Evolutionary conservation across 768 basidiomycete genomes (phyloP), one percentile per base, ranked within the genome.

Genomic region (Tubosaeta brunneosetosa): DNA sequence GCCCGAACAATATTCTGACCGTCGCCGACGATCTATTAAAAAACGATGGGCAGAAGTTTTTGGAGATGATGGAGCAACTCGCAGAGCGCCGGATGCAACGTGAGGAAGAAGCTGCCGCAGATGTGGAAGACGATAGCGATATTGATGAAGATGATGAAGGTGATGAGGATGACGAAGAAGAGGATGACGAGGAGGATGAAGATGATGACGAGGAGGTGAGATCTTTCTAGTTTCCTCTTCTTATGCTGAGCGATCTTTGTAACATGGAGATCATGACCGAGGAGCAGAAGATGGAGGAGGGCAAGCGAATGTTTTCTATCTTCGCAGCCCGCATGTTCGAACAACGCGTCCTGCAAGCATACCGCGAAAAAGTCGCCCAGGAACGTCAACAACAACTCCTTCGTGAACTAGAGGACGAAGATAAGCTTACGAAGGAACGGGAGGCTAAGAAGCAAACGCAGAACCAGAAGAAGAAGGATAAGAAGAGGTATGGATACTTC

Each of bases 61-160:
- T 99, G 62, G 97, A 99, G 76, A 99, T 99, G 97, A 99, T 99
- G 97, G 97, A 98, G 69, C 93, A 95, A 71, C 81, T 99, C 17
- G 94, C 95, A 0, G 93, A 97, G 65, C 82, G 92, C 46, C 82
- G 95, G 42, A 91, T 95, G 81, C 86, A 90, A 61, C 81, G 94
- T 4, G 94, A 97, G 65, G 88, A 94, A 61, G 77, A 80, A 64
- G 78, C 74, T 31, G 79, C 75, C 16, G 77, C 80, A 0, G 84
- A 82, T 33, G 81, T 80, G 0, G 86, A 83, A 26, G 79, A 79
- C 19, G 83, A 80, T 33, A 81, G 82, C 6, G 82, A 81, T 3
- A 80, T 81, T 1, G 81, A 80, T 0, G 84, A 83, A 1, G 83
- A 82, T 0, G 80, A 75, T 0, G 82, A 76, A 1, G 83, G 74